Evolutionary conservation across 495 filamentous ascomycete species (phyloP).

Genomic region (Aspergillus leporis): DNA sequence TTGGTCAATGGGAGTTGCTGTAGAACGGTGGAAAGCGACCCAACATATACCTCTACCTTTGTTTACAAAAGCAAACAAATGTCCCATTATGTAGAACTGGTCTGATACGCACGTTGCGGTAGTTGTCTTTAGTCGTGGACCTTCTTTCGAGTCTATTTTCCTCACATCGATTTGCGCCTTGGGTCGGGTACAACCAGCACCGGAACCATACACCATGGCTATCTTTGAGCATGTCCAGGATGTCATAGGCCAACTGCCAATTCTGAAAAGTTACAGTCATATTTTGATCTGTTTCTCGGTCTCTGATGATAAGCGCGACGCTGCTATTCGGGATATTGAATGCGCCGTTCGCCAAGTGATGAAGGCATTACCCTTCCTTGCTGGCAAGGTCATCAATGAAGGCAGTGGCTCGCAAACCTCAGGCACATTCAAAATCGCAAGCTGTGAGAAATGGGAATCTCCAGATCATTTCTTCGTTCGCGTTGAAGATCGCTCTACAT

Average conservation of each 20-base stretch:
- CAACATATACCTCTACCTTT: not conserved
- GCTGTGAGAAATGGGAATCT: conserved; percentile 6
- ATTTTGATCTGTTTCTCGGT: conserved; percentile 30
- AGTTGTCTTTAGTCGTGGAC: not conserved
- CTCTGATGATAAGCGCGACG: conserved; percentile 14
- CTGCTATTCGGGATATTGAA: conserved; percentile 23
- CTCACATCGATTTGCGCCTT: not conserved
- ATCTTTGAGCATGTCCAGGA: conserved; percentile 25
- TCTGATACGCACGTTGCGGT: not conserved
- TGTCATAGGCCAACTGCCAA: conserved; percentile 40
- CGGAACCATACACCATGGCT: not conserved
- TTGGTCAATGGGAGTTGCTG: not conserved
- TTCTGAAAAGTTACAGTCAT: conserved; percentile 42
- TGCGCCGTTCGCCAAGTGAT: conserved; percentile 27
- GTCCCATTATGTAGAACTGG: not conserved
- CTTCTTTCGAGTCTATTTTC: not conserved
- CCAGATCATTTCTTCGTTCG: conserved; percentile 19
- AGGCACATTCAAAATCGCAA: conserved; percentile 28
- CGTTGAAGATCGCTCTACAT: conserved; percentile 26
- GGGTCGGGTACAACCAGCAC: not conserved
- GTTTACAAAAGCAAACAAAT: not conserved
- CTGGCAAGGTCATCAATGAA: conserved; percentile 29
- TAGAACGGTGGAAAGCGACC: too few relatives aligned
- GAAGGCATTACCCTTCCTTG: conserved; percentile 33
- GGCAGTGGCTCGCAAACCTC: conserved; percentile 22